Evolutionary conservation across 306 rosid genomes (phyloP).

Genomic region (Sicyos baderoa): DNA sequence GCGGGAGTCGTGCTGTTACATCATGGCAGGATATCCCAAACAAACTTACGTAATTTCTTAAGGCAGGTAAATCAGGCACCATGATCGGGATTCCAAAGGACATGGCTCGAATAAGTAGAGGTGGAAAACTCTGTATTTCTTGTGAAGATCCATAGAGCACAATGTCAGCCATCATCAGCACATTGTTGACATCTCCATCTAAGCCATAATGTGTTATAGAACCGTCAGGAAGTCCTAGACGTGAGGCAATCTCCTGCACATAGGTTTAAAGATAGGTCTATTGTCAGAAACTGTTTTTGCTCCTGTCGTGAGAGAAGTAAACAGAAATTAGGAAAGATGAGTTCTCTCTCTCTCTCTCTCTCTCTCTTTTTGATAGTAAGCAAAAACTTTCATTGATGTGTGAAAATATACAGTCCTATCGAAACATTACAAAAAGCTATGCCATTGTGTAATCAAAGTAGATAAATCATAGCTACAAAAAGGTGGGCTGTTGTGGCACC

Average conservation of each 20-base stretch:
- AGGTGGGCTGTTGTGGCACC: no score
- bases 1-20: not conserved
- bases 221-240: conserved; percentile 68
- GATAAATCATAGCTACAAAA: no score
- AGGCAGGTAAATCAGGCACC: conserved; percentile 70
- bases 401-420: no score
- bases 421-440: no score
- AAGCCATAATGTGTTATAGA: conserved; percentile 71
- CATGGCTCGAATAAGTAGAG: conserved; percentile 80
- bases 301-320: not conserved
- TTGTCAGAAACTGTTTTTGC: not conserved
- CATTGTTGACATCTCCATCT: conserved; percentile 62
- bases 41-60: conserved; percentile 69
- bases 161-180: conserved; percentile 83
- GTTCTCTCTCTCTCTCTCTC: not conserved
- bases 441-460: no score
- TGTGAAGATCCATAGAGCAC: conserved; percentile 83
- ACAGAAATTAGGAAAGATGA: conserved; percentile 3
- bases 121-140: conserved; percentile 88
- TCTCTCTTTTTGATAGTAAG: no score
- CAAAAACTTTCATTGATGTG: no score
- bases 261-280: conserved; percentile 22
- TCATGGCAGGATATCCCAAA: conserved; percentile 18
- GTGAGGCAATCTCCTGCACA: conserved; percentile 74
- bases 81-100: conserved; percentile 72